phyloP scores from a whole-genome alignment of 2,329 filamentous ascomycete genomes.

The Cladosporium velox region DNA sequence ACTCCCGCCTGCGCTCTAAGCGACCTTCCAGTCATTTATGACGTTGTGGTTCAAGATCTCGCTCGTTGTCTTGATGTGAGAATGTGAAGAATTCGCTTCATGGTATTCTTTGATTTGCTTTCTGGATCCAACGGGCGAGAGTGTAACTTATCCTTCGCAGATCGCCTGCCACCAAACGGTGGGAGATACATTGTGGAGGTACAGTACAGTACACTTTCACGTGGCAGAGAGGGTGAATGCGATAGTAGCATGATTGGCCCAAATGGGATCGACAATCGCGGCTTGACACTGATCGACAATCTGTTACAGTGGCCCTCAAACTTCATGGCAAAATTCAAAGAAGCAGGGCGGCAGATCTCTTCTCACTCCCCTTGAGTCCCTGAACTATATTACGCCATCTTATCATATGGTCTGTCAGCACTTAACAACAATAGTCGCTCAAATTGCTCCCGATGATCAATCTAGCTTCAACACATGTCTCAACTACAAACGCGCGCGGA shows the following conservation, averaged over 20 bases:
- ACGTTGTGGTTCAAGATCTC: not conserved
- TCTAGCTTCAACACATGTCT: not conserved
- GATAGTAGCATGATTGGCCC: slow-evolving; percentile 1
- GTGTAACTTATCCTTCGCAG: not conserved
- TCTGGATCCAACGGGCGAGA: not conserved
- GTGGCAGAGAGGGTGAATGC: not conserved
- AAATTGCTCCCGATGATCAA: not conserved
- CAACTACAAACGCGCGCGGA: slow-evolving; percentile 28
- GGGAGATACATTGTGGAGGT: not conserved
- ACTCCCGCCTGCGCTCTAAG: not conserved
- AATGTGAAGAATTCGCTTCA: not conserved
- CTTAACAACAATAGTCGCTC: not conserved
- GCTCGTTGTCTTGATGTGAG: not conserved
- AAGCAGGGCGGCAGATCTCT: not conserved
- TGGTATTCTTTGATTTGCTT: not conserved
- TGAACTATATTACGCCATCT: not conserved
- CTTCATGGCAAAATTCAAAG: not conserved
- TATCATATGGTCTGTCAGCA: not conserved
- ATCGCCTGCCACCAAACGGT: not conserved
- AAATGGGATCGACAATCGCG: not conserved
- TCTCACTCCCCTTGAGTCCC: not conserved
- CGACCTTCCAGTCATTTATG: not conserved
- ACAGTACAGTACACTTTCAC: not conserved
- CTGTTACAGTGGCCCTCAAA: not conserved
- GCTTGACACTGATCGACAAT: not conserved